Evolutionary conservation across 768 basidiomycete genomes (phyloP), one percentile per base, ranked within the genome.

Genomic region (Boletellus emodensis): DNA sequence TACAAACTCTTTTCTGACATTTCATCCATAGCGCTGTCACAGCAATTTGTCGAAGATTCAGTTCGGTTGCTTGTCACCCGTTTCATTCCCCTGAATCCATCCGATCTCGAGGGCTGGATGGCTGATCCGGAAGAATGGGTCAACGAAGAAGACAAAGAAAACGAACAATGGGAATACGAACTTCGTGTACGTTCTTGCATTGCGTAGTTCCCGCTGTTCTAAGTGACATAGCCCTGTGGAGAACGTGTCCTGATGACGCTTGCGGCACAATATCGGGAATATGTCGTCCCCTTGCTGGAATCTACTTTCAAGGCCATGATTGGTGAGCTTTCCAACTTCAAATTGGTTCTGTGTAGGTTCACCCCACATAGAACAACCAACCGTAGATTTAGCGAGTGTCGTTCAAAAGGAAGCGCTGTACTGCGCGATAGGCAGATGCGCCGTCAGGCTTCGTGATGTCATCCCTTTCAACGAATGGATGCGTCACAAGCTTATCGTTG

Each of bases 111-210:
- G 56, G 78, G 77, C 5, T 93, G 94, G 90, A 76, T 85, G 70
- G 76, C 78, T 14, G 91, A 94, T 63, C 93, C 94, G 0, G 95
- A 99, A 72, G 90, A 94, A 59, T 99, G 93, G 91, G 80, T 95
- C 11, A 90, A 91, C 52, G 68, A 82, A 10, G 93, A 97, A 67
- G 91, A 92, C 51, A 85, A 84, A 55, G 92, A 93, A 55, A 88
- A 83, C 38, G 93, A 94, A 35, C 83, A 89, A 50, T 97, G 94
- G 94, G 87, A 94, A 59, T 97, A 80, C 60, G 92, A 95, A 60
- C 81, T 96, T 52, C 78, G 95, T 55, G 94, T 95, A 61, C 26
- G 85, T 68, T 33, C 33, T 52, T 2, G 40, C 30, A n/a, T 39
- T 37, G 49, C 51, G 20, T 52, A 17, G 33, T 35, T 2, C 22